These are phyloP conservation scores for Venturia asperata DNA, from an alignment of 2,329 filamentous ascomycete genomes.

Conservation along the genomic window DNA sequence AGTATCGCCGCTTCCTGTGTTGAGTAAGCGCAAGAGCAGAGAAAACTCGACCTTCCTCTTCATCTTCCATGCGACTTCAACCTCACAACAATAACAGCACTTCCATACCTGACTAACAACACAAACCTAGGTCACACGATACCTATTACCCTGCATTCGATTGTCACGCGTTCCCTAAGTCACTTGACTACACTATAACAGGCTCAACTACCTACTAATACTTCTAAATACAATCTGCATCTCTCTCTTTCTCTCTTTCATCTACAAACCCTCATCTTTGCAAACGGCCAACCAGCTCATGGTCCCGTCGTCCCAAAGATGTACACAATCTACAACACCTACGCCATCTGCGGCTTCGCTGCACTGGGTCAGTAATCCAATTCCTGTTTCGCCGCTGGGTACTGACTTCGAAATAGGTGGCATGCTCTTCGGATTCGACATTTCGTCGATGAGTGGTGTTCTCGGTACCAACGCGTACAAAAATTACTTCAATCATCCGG, in stretches of 20 bases:
- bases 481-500: conserved; percentile 32
- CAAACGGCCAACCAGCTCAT: not conserved
- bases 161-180: not conserved
- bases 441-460: conserved; percentile 35
- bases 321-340: conserved; percentile 42
- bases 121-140: not conserved
- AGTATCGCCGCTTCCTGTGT: not conserved
- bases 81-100: not conserved
- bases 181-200: not conserved
- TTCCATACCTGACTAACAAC: not conserved
- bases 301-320: conserved; percentile 12
- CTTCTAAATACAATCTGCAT: not conserved
- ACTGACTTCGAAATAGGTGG: conserved; percentile 24
- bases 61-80: not conserved
- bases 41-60: not conserved
- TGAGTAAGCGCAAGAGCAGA: not conserved
- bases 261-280: not conserved
- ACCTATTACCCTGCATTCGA: conserved; percentile 3
- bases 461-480: conserved; percentile 33
- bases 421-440: conserved; percentile 35
- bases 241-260: not conserved
- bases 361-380: conserved; percentile 46
- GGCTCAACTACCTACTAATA: not conserved
- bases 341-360: conserved; percentile 55
- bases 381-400: not conserved